phyloP scores from a whole-genome alignment of 345 rosid genomes.

The Gossypioides kirkii region DNA sequence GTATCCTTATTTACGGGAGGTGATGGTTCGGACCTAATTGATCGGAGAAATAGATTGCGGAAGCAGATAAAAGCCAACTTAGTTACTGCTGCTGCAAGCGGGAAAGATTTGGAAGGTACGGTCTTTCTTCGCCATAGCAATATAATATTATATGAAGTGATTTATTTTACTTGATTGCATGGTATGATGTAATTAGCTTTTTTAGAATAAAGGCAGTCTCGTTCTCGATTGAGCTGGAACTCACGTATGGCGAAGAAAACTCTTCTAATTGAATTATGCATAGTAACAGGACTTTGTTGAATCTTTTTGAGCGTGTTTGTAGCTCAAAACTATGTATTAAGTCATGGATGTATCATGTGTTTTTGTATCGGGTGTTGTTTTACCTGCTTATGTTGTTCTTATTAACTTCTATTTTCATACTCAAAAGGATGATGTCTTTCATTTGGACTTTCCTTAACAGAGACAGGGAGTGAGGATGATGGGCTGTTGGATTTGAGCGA shows the following conservation, averaged over 20 bases:
- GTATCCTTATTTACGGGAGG: conserved; percentile 85
- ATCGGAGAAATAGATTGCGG: conserved; percentile 79
- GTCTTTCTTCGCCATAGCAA: not conserved
- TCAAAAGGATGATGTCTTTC: conserved; percentile 7
- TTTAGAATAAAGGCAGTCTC: not conserved
- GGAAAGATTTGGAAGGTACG: conserved; percentile 96
- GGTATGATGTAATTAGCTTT: not conserved
- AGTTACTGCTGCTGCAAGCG: conserved; percentile 90
- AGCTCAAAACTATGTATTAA: not conserved
- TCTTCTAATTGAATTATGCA: not conserved
- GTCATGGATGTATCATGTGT: not conserved
- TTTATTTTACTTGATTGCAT: not conserved
- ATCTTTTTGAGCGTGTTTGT: not conserved
- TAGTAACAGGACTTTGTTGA: not conserved
- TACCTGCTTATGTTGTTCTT: conserved; percentile 4
- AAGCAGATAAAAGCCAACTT: conserved; percentile 91
- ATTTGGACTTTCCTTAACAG: conserved; percentile 34
- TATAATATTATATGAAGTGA: not conserved
- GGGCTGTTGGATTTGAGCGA: conserved; percentile 89
- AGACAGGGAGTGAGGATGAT: conserved; percentile 99
- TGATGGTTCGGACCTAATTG: conserved; percentile 56
- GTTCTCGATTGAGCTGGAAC: not conserved
- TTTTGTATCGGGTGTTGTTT: not conserved
- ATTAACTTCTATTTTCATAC: not conserved
- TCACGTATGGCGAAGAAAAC: not conserved